Conservation (phyloP, 73 alveolate species). For the Tetrahymena malaccensis region DNA sequence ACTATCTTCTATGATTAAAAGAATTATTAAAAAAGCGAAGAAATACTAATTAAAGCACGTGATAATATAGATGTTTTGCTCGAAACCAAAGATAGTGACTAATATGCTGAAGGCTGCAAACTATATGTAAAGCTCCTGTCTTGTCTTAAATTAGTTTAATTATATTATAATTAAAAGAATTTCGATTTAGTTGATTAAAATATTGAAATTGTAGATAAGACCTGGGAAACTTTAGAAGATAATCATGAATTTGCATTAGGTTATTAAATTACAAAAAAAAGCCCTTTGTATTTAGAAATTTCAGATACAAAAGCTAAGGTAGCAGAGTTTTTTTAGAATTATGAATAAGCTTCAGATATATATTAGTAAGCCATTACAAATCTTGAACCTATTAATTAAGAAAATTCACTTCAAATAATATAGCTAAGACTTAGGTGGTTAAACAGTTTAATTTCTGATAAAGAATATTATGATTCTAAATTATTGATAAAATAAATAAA, state of each 20-base stretch:
- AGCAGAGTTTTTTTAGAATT: background rate
- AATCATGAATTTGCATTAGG: background rate
- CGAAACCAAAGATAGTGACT: background rate
- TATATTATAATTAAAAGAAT: background rate
- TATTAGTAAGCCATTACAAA: background rate
- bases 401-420: background rate
- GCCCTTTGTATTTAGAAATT: background rate
- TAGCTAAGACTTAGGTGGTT: background rate
- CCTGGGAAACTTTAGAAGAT: background rate
- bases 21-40: background rate
- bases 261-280: background rate
- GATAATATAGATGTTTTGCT: background rate
- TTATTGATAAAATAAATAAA: background rate
- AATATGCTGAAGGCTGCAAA: background rate
- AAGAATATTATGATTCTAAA: background rate
- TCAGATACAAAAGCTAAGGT: background rate
- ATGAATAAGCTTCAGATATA: background rate
- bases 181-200: background rate
- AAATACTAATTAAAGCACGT: background rate
- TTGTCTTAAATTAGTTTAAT: background rate
- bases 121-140: background rate
- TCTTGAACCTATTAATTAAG: background rate
- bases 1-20: background rate
- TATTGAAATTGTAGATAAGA: background rate
- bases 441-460: background rate